phyloP scores from a whole-genome alignment of 495 filamentous ascomycete species.

The Talaromyces liani region DNA sequence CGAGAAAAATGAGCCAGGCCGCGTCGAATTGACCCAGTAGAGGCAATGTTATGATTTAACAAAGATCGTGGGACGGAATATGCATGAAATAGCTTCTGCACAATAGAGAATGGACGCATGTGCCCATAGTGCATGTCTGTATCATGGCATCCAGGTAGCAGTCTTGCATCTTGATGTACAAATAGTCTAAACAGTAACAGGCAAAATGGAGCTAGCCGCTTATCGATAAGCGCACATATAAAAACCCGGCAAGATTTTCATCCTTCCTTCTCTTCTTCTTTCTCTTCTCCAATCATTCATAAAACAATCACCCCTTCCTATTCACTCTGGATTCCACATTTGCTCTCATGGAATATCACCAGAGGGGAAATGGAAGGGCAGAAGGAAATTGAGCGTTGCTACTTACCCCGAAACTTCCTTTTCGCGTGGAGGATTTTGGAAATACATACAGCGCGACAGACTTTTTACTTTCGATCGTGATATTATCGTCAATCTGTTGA shows the following conservation, averaged over 20 bases:
- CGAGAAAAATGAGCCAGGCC: too few relatives aligned
- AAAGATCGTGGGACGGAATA: too few relatives aligned
- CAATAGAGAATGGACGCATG: too few relatives aligned
- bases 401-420: slow-evolving; percentile 44
- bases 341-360: slow-evolving; percentile 27
- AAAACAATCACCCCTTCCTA: slow-evolving; percentile 33
- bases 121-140: too few relatives aligned
- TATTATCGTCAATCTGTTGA: not conserved
- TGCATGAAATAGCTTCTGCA: too few relatives aligned
- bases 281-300: slow-evolving; percentile 25
- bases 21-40: too few relatives aligned
- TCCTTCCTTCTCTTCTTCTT: slow-evolving; percentile 21
- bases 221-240: slow-evolving; percentile 39
- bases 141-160: too few relatives aligned
- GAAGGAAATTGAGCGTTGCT: slow-evolving; percentile 28
- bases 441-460: slow-evolving; percentile 42
- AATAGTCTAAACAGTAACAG: too few relatives aligned
- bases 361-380: slow-evolving; percentile 46
- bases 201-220: slow-evolving; percentile 10
- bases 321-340: slow-evolving; percentile 39
- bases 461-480: too few relatives aligned
- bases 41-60: too few relatives aligned
- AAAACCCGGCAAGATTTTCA: slow-evolving; percentile 17
- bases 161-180: too few relatives aligned
- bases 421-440: slow-evolving; percentile 42